Base-by-base conservation (phyloP, 2,329 filamentous ascomycete genomes). In the Ramularia collo-cygni region DNA sequence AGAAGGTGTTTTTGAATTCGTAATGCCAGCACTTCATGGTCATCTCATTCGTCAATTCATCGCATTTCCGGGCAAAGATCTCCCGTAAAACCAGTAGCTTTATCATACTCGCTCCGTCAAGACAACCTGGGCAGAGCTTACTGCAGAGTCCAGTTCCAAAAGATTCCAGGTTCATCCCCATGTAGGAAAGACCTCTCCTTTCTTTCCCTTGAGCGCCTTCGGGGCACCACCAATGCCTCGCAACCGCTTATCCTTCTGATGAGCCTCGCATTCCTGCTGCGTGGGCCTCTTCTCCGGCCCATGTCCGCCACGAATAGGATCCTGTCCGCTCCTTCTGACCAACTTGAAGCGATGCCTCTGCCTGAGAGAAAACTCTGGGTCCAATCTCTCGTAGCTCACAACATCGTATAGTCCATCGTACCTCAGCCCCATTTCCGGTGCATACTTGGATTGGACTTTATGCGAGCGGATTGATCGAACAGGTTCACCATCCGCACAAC, bases 321-420 rank as follows among this genome's bases (percentile, higher is more conserved):
- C 56, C 47, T 77, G 72, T 0, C 59, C 66, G 3, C 50, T 17
- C 2, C 61, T 37, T 2, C 76, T 59, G 28, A 60, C 52, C 4
- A 79, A 56, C 7, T 56, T 59, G 55, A 79, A 79, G 1, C 63
- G 57, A 50, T 72, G 65, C 14, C 66, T 63, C 2, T 64, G 63
- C n/a, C 61, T 66, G 9, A 54, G 49, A 3, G 49, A 29, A 27
- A 71, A 60, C 1, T 65, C 17, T 3, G 48, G 24, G 38, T 76
- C 64, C 2, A 69, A 26, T 0, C 65, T 38, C 43, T 67, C 54
- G 34, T 61, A 62, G 2, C 42, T 52, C 0, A 57, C 59, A 4
- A 78, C 66, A 4, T 60, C 52, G 46, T 79, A 80, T 0, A 79
- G 53, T 0, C 76, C 76, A 53, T 79, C 75, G 37, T 79, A 79